Conservation (phyloP, 164 flowering plant genomes). For the Berberis vulgaris region DNA sequence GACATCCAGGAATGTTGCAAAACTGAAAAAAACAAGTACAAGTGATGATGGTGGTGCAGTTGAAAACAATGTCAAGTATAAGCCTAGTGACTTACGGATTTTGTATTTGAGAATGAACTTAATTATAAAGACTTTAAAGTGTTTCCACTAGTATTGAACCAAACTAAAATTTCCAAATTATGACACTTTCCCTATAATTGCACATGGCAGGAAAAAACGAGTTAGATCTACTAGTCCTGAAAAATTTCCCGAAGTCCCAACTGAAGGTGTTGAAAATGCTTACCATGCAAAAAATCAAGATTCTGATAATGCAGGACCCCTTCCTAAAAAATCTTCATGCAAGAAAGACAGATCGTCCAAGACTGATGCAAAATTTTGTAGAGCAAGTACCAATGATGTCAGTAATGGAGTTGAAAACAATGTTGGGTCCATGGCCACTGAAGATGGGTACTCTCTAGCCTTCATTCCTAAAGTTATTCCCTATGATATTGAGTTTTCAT, state of each 20-base stretch:
- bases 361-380: slow-evolving; percentile 6
- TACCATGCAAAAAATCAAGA: slow-evolving; percentile 11
- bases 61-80: slow-evolving; percentile 12
- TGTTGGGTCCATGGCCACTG: slow-evolving; percentile 10
- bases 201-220: too few species aligned
- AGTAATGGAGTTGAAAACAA: slow-evolving; percentile 15
- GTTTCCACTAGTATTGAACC: too few species aligned
- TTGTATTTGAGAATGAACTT: too few species aligned
- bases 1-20: slow-evolving; percentile 13
- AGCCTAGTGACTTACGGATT: not conserved
- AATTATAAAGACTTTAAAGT: too few species aligned
- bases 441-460: slow-evolving; percentile 23
- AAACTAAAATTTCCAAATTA: too few species aligned
- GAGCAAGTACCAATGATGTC: slow-evolving; percentile 10
- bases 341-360: slow-evolving; percentile 21
- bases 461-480: not conserved
- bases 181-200: too few species aligned
- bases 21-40: slow-evolving; percentile 7
- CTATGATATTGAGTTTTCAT: too few species aligned
- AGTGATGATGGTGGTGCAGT: slow-evolving; percentile 16
- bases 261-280: slow-evolving; percentile 19
- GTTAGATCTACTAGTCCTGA: slow-evolving; percentile 8
- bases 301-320: not conserved
- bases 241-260: slow-evolving; percentile 1
- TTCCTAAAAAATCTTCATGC: slow-evolving; percentile 8